phyloP scores from a whole-genome alignment of 352 stramenopile species.

The Proteromonas lacertae region DNA sequence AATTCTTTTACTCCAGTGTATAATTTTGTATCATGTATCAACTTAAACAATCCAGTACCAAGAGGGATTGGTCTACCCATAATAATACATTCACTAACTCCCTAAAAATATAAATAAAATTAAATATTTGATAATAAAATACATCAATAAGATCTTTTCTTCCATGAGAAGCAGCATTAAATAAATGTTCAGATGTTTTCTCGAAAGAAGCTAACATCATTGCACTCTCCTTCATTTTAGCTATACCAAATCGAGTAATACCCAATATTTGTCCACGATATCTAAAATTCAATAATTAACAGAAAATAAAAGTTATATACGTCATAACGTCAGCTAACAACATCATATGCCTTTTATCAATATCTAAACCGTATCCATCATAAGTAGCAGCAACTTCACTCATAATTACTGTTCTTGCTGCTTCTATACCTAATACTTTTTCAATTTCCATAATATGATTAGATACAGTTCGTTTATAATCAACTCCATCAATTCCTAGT shows the following conservation, averaged over 20 bases:
- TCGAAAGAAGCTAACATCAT: constrained; percentile 92
- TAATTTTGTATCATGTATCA: constrained; percentile 11
- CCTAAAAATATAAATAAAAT: too few relatives aligned
- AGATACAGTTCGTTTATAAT: constrained; percentile 65
- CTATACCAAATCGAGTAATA: constrained; percentile 83
- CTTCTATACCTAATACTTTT: constrained; percentile 84
- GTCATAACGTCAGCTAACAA: constrained; percentile 98
- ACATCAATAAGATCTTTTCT: constrained; percentile 87
- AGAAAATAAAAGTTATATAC: constrained; percentile 31
- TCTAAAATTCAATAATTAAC: constrained; percentile 14
- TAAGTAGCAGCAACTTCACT: constrained; percentile 97
- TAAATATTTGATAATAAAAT: too few relatives aligned
- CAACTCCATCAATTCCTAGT: constrained; percentile 80
- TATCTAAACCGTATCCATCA: constrained; percentile 85
- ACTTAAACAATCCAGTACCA: constrained; percentile 86
- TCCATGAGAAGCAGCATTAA: constrained; percentile 90
- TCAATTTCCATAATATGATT: constrained; percentile 95
- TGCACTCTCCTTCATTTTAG: constrained; percentile 97
- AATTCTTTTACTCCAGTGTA: too few relatives aligned
- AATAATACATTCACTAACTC: constrained; percentile 94
- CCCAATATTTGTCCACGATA: constrained; percentile 47
- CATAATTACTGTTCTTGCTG: constrained; percentile 69
- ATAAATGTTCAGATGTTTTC: constrained; percentile 97
- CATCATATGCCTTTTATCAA: constrained; percentile 91
- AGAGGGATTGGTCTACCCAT: constrained; percentile 95